Evolutionary conservation across 345 rosid species (phyloP).

Genomic region (Euclidium syriacum): DNA sequence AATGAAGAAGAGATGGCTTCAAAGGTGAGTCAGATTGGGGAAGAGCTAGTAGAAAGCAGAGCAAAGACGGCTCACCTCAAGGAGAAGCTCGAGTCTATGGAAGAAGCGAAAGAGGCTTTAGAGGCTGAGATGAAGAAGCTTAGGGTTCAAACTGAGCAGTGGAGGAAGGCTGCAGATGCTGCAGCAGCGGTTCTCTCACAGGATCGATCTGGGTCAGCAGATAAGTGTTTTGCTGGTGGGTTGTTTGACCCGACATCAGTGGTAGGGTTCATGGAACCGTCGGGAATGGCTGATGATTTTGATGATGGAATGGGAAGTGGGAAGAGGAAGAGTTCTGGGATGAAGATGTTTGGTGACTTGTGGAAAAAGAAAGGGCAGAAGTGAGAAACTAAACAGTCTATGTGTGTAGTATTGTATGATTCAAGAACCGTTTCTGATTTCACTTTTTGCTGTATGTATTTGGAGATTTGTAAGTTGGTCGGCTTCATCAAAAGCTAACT

Average conservation of each 20-base stretch:
- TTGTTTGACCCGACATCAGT: constrained; percentile 38
- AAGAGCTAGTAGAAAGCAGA: constrained; percentile 62
- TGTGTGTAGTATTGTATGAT: not conserved
- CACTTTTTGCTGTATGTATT: constrained; percentile 16
- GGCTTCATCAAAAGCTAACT: constrained; percentile 16
- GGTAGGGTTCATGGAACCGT: constrained; percentile 55
- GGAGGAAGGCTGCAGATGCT: constrained; percentile 95
- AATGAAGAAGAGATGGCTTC: constrained; percentile 46
- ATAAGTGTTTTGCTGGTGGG: constrained; percentile 56
- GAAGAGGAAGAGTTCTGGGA: constrained; percentile 67
- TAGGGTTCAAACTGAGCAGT: constrained; percentile 86
- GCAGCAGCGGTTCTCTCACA: constrained; percentile 83
- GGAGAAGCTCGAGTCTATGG: constrained; percentile 47
- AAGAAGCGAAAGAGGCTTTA: constrained; percentile 51
- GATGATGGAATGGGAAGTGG: constrained; percentile 69
- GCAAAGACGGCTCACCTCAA: constrained; percentile 37
- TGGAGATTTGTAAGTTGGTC: constrained; percentile 7
- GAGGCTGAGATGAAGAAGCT: constrained; percentile 84
- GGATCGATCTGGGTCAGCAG: constrained; percentile 67
- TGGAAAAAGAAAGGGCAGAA: constrained; percentile 83
- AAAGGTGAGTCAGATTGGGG: constrained; percentile 40
- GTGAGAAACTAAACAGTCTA: constrained; percentile 19
- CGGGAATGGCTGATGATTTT: constrained; percentile 48
- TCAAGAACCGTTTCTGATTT: constrained; percentile 25
- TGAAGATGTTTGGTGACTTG: constrained; percentile 78